These are phyloP conservation scores for Rhynchospora tenuis DNA, from an alignment of 176 grass and related monocot genomes.

Conservation along the genomic window DNA sequence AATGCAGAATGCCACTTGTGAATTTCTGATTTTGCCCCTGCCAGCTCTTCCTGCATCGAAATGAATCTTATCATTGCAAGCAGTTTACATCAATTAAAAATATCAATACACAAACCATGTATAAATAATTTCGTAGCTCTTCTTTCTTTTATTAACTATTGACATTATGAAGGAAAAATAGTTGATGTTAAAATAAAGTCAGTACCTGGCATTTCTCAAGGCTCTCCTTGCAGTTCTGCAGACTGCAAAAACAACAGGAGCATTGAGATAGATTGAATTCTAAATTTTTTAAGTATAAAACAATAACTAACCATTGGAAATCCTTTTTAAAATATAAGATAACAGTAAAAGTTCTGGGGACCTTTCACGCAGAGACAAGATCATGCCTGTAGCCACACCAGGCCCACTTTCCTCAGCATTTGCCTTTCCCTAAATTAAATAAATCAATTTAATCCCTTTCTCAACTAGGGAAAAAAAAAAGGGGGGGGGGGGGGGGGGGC, in stretches of 20 bases:
- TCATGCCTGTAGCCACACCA: slow-evolving; percentile 94
- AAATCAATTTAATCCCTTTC: neutral
- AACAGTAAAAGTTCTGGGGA: slow-evolving; percentile 20
- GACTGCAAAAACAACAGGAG: slow-evolving; percentile 36
- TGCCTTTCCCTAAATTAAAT: slow-evolving; percentile 53
- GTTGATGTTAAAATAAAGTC: neutral
- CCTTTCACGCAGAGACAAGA: slow-evolving; percentile 95
- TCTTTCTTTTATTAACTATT: slow-evolving; percentile 1
- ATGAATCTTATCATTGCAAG: slow-evolving; percentile 10
- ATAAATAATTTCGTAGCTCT: neutral
- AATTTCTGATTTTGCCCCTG: slow-evolving; percentile 75
- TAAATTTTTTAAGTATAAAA: slow-evolving; percentile 11
- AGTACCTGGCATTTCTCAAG: slow-evolving; percentile 77
- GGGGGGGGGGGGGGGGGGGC: too few species aligned
- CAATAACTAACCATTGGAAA: neutral
- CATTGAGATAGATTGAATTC: slow-evolving; percentile 9
- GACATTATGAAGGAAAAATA: slow-evolving; percentile 19
- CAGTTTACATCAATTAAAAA: slow-evolving; percentile 3
- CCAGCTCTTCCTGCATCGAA: slow-evolving; percentile 56
- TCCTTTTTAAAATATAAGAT: neutral
- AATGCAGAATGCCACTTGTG: slow-evolving; percentile 94
- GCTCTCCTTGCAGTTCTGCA: slow-evolving; percentile 90
- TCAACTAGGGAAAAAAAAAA: too few species aligned
- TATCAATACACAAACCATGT: neutral
- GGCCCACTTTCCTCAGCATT: slow-evolving; percentile 88